Conservation (phyloP, 768 basidiomycete species). For the Termitomyces sp. region DNA sequence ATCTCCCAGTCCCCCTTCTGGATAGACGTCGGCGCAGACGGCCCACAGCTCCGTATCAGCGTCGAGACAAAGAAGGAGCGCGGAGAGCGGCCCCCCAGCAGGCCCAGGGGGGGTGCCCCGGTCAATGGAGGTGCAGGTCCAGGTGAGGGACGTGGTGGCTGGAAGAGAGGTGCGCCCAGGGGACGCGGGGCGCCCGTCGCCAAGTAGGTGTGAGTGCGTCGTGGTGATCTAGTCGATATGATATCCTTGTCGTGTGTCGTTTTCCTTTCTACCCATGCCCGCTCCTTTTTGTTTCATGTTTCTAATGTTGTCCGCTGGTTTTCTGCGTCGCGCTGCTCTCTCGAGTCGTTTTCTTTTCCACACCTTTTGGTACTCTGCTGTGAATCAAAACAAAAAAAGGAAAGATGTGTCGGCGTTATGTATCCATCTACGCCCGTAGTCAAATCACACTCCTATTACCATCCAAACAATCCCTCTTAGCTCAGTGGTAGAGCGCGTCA, state of each 20-base stretch:
- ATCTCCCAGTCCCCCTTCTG: conserved; percentile 76
- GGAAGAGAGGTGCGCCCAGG: conserved; percentile 26
- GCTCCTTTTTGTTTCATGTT: too few relatives aligned
- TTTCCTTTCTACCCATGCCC: too few relatives aligned
- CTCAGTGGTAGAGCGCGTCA: conserved; percentile 37
- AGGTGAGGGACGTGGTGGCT: conserved; percentile 20
- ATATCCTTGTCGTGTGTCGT: too few relatives aligned
- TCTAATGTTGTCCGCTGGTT: too few relatives aligned
- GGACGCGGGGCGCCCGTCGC: conserved; percentile 28
- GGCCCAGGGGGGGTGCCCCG: conserved; percentile 62
- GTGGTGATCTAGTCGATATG: conserved; percentile 11
- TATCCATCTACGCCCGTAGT: too few relatives aligned
- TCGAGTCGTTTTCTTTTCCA: too few relatives aligned
- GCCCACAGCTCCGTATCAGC: conserved; percentile 49
- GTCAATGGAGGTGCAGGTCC: conserved; percentile 43
- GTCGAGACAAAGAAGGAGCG: conserved; percentile 93
- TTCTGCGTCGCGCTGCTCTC: too few relatives aligned
- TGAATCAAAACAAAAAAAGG: too few relatives aligned
- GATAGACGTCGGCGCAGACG: conserved; percentile 62
- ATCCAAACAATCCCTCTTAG: conserved; percentile 21
- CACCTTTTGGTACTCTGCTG: too few relatives aligned
- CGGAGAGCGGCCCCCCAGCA: conserved; percentile 66
- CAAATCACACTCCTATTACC: too few relatives aligned
- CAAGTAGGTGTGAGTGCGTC: not conserved
- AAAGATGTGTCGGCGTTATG: too few relatives aligned